Conservation (phyloP, 2,329 filamentous ascomycete genomes). For the Capronia coronata region DNA sequence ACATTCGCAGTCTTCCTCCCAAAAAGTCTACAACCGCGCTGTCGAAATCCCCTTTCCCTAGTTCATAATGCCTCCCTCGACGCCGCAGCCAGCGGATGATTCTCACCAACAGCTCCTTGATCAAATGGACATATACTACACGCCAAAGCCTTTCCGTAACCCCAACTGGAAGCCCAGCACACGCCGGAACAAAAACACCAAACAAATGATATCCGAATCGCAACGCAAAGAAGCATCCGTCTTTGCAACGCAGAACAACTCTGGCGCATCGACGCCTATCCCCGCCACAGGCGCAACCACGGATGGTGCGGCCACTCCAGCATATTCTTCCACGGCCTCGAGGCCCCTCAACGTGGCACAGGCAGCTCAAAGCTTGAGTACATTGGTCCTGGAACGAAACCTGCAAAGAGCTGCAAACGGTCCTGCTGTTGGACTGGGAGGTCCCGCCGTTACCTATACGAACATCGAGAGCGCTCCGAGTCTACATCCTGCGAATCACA, state of each 20-base stretch:
- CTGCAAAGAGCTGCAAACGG: conserved; percentile 32
- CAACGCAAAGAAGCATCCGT: conserved; percentile 84
- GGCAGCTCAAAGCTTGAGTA: conserved; percentile 77
- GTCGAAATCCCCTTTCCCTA: neutral
- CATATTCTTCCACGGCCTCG: conserved; percentile 30
- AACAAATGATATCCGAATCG: conserved; percentile 87
- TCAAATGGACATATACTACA: conserved; percentile 79
- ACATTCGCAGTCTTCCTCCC: no score
- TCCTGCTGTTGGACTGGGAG: conserved; percentile 30
- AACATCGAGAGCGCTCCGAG: conserved; percentile 95
- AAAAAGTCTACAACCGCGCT: neutral
- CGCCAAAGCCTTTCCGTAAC: conserved; percentile 86
- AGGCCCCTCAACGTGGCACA: conserved; percentile 71
- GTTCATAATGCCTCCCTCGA: conserved; percentile 51
- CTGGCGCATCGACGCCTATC: conserved; percentile 66
- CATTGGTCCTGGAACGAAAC: conserved; percentile 81
- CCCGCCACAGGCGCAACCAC: conserved; percentile 35
- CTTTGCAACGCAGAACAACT: conserved; percentile 74
- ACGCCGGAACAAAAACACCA: conserved; percentile 97
- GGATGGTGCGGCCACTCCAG: conserved; percentile 38
- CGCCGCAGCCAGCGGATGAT: conserved; percentile 58
- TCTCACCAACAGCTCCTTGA: conserved; percentile 83
- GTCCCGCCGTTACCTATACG: conserved; percentile 78
- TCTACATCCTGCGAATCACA: conserved; percentile 67
- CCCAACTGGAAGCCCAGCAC: conserved; percentile 83